phyloP scores from a whole-genome alignment of 164 flowering plant species.

The Umbellularia californica region DNA sequence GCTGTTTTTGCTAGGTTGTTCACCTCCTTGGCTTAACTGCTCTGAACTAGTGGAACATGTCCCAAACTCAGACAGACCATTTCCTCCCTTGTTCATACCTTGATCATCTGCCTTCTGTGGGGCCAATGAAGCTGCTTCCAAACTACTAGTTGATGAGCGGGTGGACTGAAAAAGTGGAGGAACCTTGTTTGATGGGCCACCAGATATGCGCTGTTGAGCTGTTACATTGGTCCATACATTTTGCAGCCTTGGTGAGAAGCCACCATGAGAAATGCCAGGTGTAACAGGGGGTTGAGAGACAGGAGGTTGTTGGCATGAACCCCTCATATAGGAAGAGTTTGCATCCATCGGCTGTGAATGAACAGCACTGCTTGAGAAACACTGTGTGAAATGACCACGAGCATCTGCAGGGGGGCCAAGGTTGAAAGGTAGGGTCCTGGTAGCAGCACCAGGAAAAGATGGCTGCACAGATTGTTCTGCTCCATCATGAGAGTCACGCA shows the following conservation, averaged over 20 bases:
- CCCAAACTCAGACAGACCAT: slow-evolving; percentile 27
- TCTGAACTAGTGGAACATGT: slow-evolving; percentile 24
- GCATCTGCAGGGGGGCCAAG: slow-evolving; percentile 22
- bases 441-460: slow-evolving; percentile 27
- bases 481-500: slow-evolving; percentile 23
- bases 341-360: slow-evolving; percentile 19
- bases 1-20: slow-evolving; percentile 29
- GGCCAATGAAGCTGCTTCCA: slow-evolving; percentile 25
- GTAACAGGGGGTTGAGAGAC: slow-evolving; percentile 29
- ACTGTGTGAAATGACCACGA: background rate
- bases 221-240: slow-evolving; percentile 46
- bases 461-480: slow-evolving; percentile 27
- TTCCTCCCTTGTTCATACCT: slow-evolving; percentile 29
- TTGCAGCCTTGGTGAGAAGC: slow-evolving; percentile 30
- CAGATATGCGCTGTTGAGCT: slow-evolving; percentile 30
- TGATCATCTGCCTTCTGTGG: slow-evolving; percentile 31
- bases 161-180: slow-evolving; percentile 30
- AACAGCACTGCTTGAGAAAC: background rate
- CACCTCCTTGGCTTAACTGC: slow-evolving; percentile 26
- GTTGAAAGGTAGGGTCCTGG: slow-evolving; percentile 21
- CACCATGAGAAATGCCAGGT: slow-evolving; percentile 31
- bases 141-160: slow-evolving; percentile 22
- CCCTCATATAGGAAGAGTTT: slow-evolving; percentile 24
- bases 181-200: slow-evolving; percentile 25
- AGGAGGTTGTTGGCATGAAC: slow-evolving; percentile 27